Evolutionary conservation across 75 land plant species (phyloP).

Genomic region (Cryptomeria japonica): DNA sequence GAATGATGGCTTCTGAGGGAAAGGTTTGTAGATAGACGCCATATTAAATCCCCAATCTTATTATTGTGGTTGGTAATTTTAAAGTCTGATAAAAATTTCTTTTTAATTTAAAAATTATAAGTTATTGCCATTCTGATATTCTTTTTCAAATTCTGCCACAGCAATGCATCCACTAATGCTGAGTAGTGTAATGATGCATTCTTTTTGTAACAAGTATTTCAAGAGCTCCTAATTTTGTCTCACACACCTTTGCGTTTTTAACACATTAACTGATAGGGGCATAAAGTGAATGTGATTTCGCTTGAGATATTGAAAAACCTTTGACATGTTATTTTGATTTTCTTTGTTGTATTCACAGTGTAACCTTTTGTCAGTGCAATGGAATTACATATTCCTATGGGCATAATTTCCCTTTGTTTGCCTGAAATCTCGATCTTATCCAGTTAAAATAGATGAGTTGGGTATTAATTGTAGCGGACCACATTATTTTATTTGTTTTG

Average conservation of each 20-base stretch:
- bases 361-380: too few relatives aligned
- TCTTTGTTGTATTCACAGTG: not conserved
- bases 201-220: not conserved
- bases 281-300: not conserved
- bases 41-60: not conserved
- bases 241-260: not conserved
- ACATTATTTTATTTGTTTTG: not conserved
- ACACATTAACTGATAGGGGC: not conserved
- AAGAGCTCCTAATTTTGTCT: not conserved
- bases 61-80: not conserved
- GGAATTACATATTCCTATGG: not conserved
- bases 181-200: not conserved
- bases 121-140: not conserved
- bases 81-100: not conserved
- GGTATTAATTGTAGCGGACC: not conserved
- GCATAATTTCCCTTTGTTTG: not conserved
- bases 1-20: slow-evolving; percentile 83
- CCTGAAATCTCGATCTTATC: not conserved
- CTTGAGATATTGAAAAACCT: not conserved
- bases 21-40: slow-evolving; percentile 52
- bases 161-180: not conserved
- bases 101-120: not conserved
- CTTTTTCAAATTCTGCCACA: not conserved
- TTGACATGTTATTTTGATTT: not conserved
- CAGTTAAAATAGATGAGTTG: not conserved